phyloP scores from a whole-genome alignment of 768 basidiomycete genomes.

The Suillus hirtellus region DNA sequence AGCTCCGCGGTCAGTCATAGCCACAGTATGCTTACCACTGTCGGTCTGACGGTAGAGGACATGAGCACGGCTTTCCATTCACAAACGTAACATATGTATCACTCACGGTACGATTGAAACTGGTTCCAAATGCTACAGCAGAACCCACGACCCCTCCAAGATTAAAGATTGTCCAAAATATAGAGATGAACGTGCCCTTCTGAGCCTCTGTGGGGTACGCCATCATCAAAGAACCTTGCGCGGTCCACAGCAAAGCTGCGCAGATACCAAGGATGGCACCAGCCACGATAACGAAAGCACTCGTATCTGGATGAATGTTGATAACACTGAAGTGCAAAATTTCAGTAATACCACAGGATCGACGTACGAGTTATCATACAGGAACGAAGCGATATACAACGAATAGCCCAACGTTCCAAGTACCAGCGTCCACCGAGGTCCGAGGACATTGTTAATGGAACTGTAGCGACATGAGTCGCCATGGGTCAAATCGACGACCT shows the following conservation, averaged over 20 bases:
- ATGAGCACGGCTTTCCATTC: background rate
- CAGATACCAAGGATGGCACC: slow-evolving; percentile 71
- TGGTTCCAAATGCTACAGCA: slow-evolving; percentile 67
- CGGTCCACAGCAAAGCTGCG: slow-evolving; percentile 69
- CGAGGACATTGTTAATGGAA: slow-evolving; percentile 74
- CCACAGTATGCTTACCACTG: slow-evolving; percentile 16
- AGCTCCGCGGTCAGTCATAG: background rate
- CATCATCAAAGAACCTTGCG: slow-evolving; percentile 76
- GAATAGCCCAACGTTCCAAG: slow-evolving; percentile 72
- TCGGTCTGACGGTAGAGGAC: slow-evolving; percentile 23
- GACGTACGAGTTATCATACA: slow-evolving; percentile 43
- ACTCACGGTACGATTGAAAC: slow-evolving; percentile 36
- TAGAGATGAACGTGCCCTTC: slow-evolving; percentile 70
- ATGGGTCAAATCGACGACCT: slow-evolving; percentile 16
- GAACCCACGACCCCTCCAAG: slow-evolving; percentile 73
- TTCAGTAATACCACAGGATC: background rate
- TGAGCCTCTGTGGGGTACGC: slow-evolving; percentile 74
- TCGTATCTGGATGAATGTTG: slow-evolving; percentile 62
- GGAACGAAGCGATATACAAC: slow-evolving; percentile 67
- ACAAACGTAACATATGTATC: background rate
- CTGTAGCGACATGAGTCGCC: slow-evolving; percentile 31
- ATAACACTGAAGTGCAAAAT: slow-evolving; percentile 43
- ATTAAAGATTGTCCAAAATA: slow-evolving; percentile 81
- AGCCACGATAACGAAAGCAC: slow-evolving; percentile 61
- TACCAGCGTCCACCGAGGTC: slow-evolving; percentile 65